Percentiles rank a stretch among this genome's conserved stretches.
Conservation (phyloP, 139 green algal genomes). For the Coelastrella sp. region DNA sequence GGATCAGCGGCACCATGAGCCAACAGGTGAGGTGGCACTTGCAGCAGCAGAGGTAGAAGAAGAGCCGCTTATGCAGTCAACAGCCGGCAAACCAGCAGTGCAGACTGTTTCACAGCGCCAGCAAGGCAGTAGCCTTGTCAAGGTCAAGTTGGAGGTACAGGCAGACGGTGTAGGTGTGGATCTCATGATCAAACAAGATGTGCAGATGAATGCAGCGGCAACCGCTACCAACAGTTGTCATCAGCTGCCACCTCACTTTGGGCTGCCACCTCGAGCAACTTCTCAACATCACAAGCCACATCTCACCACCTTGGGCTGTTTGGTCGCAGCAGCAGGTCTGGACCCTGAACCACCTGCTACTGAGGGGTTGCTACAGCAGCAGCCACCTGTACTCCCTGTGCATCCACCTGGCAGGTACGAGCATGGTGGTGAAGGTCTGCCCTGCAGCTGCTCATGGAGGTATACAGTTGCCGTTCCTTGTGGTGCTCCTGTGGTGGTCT, state of each 20-base stretch:
- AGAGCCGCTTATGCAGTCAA: neutral
- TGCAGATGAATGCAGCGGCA: neutral
- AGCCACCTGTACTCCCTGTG: neutral
- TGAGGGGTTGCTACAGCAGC: neutral
- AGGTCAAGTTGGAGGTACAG: constrained; percentile 1
- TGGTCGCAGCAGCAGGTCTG: neutral
- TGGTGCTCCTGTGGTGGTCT: neutral
- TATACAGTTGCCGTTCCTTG: constrained; percentile 5
- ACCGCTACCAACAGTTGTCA: neutral
- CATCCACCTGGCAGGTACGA: constrained; percentile 14
- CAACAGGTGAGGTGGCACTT: neutral
- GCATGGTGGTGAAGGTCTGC: constrained; percentile 21
- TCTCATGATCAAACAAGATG: neutral
- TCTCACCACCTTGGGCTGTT: neutral
- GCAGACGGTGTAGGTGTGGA: constrained; percentile 1
- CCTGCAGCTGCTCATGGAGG: constrained; percentile 12
- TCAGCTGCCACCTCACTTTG: neutral
- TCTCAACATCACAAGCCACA: neutral
- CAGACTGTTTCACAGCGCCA: too few species aligned
- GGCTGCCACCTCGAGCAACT: neutral
- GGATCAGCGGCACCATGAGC: constrained; percentile 9
- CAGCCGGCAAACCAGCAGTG: too few species aligned
- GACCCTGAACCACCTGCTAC: too few species aligned
- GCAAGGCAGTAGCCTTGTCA: too few species aligned
- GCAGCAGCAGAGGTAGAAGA: constrained; percentile 7